phyloP scores from a whole-genome alignment of 1,139 yeast species.

The Taphrina betulina region DNA sequence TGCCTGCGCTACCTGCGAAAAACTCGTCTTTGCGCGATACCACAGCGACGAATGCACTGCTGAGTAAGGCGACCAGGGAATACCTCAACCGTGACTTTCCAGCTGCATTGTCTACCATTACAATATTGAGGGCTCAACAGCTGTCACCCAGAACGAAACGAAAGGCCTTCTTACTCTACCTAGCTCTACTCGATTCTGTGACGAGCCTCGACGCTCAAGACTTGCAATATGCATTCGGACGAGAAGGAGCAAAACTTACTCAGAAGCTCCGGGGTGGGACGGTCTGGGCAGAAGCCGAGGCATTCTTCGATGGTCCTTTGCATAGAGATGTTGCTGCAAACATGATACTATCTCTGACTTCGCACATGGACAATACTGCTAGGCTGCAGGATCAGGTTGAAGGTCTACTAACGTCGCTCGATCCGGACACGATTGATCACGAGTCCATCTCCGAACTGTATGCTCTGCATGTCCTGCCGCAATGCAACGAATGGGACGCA shows the following conservation, averaged over 20 bases:
- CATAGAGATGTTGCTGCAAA: conserved; percentile 10
- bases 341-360: conserved; percentile 8
- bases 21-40: conserved; percentile 11
- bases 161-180: conserved; percentile 14
- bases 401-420: conserved; percentile 17
- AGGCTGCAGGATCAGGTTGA: conserved; percentile 14
- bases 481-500: conserved; percentile 26
- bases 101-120: conserved; percentile 3
- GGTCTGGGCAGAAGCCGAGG: conserved; percentile 25
- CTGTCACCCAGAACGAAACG: conserved; percentile 11
- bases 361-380: conserved; percentile 12
- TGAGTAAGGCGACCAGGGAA: conserved; percentile 18
- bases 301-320: neutral
- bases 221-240: conserved; percentile 5
- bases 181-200: conserved; percentile 23
- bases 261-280: conserved; percentile 5
- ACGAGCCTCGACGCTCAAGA: conserved; percentile 1
- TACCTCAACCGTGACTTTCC: conserved; percentile 21
- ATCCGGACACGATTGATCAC: conserved; percentile 6
- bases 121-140: conserved; percentile 2
- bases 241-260: conserved; percentile 3
- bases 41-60: conserved; percentile 13
- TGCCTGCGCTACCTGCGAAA: conserved; percentile 21
- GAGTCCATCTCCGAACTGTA: conserved; percentile 25
- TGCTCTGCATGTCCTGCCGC: conserved; percentile 30